Conservation (phyloP, 495 filamentous ascomycete species). For the Cladorrhinum samala region DNA sequence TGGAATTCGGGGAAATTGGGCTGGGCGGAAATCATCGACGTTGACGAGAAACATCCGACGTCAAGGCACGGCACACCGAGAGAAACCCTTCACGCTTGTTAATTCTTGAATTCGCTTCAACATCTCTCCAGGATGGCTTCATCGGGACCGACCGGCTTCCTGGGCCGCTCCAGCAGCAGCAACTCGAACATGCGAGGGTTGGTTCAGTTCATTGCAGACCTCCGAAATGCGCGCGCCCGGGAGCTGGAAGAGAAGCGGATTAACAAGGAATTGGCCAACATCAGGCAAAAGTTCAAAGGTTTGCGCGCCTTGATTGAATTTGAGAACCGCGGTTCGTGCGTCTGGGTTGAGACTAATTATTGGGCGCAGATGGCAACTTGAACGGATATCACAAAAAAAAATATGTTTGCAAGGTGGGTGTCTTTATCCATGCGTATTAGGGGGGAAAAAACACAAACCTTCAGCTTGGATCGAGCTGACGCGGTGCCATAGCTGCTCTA, state of each 20-base stretch:
- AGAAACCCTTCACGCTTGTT: background rate
- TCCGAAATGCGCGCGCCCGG: constrained; percentile 88
- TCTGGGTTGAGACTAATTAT: constrained; percentile 9
- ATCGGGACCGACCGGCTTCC: constrained; percentile 49
- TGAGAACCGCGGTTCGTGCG: background rate
- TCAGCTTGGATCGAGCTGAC: too few relatives aligned
- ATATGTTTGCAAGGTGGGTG: constrained; percentile 91
- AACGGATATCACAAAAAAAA: constrained; percentile 99
- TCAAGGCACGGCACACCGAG: too few relatives aligned
- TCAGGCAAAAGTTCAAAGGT: constrained; percentile 80
- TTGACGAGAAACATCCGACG: too few relatives aligned
- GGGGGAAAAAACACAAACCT: background rate
- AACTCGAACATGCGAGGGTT: constrained; percentile 75
- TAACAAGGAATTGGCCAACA: constrained; percentile 98
- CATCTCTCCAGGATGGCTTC: constrained; percentile 43
- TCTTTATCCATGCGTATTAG: background rate
- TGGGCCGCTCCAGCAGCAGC: constrained; percentile 54
- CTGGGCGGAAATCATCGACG: too few relatives aligned
- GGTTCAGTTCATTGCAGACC: constrained; percentile 96
- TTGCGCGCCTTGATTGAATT: constrained; percentile 21
- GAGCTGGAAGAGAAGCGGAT: constrained; percentile 98
- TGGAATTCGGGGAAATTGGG: too few relatives aligned
- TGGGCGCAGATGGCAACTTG: constrained; percentile 64
- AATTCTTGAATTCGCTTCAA: background rate
- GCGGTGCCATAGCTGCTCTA: constrained; percentile 65